phyloP scores from a whole-genome alignment of 768 basidiomycete genomes.

The Lactarius pseudohatsudake region DNA sequence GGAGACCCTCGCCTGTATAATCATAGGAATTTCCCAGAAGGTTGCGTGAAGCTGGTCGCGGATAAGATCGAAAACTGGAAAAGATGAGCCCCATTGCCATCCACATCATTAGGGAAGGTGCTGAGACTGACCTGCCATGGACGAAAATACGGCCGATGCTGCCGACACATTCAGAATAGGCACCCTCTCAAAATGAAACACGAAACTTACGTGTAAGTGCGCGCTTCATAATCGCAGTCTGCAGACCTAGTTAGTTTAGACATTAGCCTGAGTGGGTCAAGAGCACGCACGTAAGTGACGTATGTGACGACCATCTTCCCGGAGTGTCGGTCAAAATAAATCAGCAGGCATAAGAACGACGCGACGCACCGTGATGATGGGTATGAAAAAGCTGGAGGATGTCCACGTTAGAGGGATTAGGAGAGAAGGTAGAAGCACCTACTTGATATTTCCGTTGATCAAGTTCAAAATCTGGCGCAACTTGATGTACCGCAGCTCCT shows the following conservation, averaged over 20 bases:
- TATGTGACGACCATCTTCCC: constrained; percentile 39
- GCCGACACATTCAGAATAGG: neutral
- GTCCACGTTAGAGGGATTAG: neutral
- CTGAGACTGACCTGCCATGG: constrained; percentile 32
- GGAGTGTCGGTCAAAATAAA: neutral
- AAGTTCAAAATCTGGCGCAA: constrained; percentile 38
- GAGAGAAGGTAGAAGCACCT: neutral
- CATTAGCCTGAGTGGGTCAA: neutral
- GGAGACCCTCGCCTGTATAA: constrained; percentile 40
- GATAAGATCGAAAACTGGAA: constrained; percentile 44
- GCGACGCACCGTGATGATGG: constrained; percentile 37
- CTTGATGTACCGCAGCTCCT: constrained; percentile 40
- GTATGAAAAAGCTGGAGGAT: constrained; percentile 39
- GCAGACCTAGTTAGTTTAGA: neutral
- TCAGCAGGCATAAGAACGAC: neutral
- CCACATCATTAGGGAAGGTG: no score
- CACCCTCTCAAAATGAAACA: neutral
- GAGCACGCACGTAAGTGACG: constrained; percentile 34
- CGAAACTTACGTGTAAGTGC: constrained; percentile 34
- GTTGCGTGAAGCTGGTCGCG: constrained; percentile 35
- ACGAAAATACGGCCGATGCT: constrained; percentile 36
- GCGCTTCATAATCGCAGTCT: constrained; percentile 38
- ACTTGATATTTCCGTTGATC: constrained; percentile 38
- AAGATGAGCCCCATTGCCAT: no score
- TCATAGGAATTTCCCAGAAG: constrained; percentile 31